Base-by-base conservation (phyloP, 306 rosid species). In the Dalbergia cochinchinensis region DNA sequence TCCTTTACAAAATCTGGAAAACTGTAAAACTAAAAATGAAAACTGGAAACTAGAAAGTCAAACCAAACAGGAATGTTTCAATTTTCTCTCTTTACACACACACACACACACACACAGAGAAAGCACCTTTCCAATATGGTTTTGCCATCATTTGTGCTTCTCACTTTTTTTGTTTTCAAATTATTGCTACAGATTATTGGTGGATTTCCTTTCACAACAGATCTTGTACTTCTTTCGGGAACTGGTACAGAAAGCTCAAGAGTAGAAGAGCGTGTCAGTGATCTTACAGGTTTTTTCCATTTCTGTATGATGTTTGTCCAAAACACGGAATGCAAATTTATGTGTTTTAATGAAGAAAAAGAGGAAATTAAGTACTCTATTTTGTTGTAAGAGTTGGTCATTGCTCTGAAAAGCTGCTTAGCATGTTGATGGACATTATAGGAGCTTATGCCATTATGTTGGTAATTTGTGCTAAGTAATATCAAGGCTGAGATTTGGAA, bases 181-280 rank as follows among this genome's bases (percentile, higher is more conserved):
- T 26, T 26, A 26, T 74, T 57, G 78, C 67, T 84, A 76, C 89
- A 93, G 99, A 87, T 96, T 82, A 82, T 88, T 68, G 92, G 93
- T 59, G 90, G 91, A 84, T 85, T 88, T 85, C 94, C 99, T 79
- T 92, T 90, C 83, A 88, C 85, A 72, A 80, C 74, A 77, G 99
- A 96, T 86, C 26, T 93, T 85, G 91, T 82, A 65, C 86, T 90
- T 66, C 83, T 96, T 83, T 89, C 99, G 37, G 92, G 92, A 80
- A 88, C 88, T 82, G 88, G 78, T 79, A 87, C 82, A 26, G 83
- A 80, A 66, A 89, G 71, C 82, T 81, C 96, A 64, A 80, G 86
- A 74, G 77, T 79, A 79, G 90, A 89, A 82, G 89, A 89, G 76
- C 94, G 96, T n/a, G 74, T 93, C 85, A 84, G 68, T 79, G 84